Percentiles rank a stretch among this genome's conserved stretches.
These are phyloP conservation scores for Salvia splendens DNA, from an alignment of 257 asterid species.

Conservation along the genomic window DNA sequence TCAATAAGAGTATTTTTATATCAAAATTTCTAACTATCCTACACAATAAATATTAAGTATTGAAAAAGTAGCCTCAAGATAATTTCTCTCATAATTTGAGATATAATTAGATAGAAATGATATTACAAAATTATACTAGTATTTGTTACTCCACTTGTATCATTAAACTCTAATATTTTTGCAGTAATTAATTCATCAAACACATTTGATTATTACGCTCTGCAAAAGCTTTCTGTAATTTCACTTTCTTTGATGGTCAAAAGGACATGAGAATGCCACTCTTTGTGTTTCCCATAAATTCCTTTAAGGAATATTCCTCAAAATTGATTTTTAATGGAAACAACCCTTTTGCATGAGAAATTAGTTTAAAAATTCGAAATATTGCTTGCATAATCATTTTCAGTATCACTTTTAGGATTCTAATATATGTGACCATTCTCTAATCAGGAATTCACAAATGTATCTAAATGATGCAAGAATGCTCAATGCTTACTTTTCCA, in stretches of 20 bases:
- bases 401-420: background rate
- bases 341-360: constrained; percentile 19
- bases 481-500: background rate
- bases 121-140: no score
- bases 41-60: no score
- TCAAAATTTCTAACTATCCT: no score
- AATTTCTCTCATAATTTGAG: no score
- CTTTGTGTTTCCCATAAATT: constrained; percentile 47
- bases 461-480: background rate
- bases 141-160: constrained; percentile 22
- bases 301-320: constrained; percentile 35
- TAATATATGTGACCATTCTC: background rate
- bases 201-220: constrained; percentile 25
- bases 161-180: background rate
- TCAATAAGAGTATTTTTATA: no score
- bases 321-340: constrained; percentile 4
- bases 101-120: no score
- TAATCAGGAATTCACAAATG: background rate
- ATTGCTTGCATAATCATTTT: background rate
- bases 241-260: constrained; percentile 39
- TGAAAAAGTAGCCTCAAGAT: no score
- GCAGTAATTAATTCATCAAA: constrained; percentile 3
- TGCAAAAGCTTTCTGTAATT: constrained; percentile 35
- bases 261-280: constrained; percentile 29
- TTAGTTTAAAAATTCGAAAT: background rate